phyloP scores from a whole-genome alignment of 2,329 filamentous ascomycete species.

The Colletotrichum gigasporum region DNA sequence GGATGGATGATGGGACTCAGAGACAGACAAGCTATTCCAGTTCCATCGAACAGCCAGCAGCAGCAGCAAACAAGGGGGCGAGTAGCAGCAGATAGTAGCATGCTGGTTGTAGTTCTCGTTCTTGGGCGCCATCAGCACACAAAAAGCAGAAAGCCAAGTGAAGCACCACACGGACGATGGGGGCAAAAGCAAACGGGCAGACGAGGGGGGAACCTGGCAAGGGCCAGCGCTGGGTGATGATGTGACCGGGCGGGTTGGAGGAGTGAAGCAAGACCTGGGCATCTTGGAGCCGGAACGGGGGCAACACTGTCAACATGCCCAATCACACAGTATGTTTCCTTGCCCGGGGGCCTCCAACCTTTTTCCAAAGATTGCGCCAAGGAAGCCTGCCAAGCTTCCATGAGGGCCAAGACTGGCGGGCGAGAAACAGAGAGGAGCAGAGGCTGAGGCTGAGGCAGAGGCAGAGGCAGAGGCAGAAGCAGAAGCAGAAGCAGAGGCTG shows the following conservation, averaged over 20 bases:
- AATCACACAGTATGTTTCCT: neutral
- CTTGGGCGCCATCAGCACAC: too few relatives aligned
- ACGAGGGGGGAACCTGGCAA: neutral
- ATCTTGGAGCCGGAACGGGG: neutral
- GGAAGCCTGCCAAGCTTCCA: slow-evolving; percentile 1
- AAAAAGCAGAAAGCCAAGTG: too few relatives aligned
- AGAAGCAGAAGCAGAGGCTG: neutral
- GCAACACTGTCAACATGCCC: neutral
- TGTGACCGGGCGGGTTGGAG: neutral
- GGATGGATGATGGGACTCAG: neutral
- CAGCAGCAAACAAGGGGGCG: neutral
- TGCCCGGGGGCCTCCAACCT: slow-evolving; percentile 8
- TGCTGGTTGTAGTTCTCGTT: too few relatives aligned
- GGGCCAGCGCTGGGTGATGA: neutral
- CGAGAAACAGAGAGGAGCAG: neutral
- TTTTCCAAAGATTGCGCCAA: slow-evolving; percentile 14
- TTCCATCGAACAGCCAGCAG: neutral
- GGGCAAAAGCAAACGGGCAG: too few relatives aligned
- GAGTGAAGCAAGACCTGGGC: slow-evolving; percentile 4
- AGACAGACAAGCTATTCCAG: neutral
- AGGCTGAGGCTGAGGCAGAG: neutral
- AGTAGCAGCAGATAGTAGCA: too few relatives aligned
- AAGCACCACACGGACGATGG: too few relatives aligned
- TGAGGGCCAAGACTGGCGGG: neutral
- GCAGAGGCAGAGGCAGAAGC: neutral